Evolutionary conservation across 768 basidiomycete genomes (phyloP).

Genomic region (Pisolithus albus): DNA sequence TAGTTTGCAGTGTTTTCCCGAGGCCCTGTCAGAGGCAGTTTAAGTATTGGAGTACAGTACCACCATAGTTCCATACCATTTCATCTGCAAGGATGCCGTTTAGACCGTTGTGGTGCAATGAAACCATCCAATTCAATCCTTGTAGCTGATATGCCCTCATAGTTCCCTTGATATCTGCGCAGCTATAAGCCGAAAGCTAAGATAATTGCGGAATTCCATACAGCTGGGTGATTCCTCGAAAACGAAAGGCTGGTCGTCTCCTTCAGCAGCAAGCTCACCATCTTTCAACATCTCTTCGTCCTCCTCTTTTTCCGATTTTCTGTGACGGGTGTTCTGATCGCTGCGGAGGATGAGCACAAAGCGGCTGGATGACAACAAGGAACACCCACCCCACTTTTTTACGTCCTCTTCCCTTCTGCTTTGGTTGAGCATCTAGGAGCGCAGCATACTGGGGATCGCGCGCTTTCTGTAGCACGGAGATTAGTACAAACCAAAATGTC

Average conservation of each 20-base stretch:
- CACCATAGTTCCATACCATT: conserved; percentile 49
- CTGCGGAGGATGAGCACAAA: conserved; percentile 30
- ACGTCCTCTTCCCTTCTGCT: conserved; percentile 76
- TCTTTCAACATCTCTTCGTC: conserved; percentile 93
- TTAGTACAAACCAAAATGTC: not conserved
- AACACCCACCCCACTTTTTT: conserved; percentile 68
- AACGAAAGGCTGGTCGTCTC: conserved; percentile 85
- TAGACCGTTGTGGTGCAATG: conserved; percentile 90
- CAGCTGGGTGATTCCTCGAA: conserved; percentile 93
- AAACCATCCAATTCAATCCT: conserved; percentile 96
- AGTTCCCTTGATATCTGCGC: conserved; percentile 72
- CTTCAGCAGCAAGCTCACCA: conserved; percentile 70
- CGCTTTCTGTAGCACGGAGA: conserved; percentile 47
- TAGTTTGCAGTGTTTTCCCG: conserved; percentile 97
- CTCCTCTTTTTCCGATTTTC: conserved; percentile 97
- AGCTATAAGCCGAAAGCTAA: not conserved
- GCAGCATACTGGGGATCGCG: conserved; percentile 92
- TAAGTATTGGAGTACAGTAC: conserved; percentile 1
- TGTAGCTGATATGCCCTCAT: conserved; percentile 96
- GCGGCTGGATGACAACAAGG: not conserved
- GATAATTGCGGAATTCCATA: conserved; percentile 29
- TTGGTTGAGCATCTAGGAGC: conserved; percentile 79
- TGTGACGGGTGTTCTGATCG: conserved; percentile 72
- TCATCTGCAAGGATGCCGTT: conserved; percentile 98
- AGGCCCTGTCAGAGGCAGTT: conserved; percentile 55